Base-by-base conservation (phyloP, 1,139 yeast species). In the Yamadazyma atlantica region DNA sequence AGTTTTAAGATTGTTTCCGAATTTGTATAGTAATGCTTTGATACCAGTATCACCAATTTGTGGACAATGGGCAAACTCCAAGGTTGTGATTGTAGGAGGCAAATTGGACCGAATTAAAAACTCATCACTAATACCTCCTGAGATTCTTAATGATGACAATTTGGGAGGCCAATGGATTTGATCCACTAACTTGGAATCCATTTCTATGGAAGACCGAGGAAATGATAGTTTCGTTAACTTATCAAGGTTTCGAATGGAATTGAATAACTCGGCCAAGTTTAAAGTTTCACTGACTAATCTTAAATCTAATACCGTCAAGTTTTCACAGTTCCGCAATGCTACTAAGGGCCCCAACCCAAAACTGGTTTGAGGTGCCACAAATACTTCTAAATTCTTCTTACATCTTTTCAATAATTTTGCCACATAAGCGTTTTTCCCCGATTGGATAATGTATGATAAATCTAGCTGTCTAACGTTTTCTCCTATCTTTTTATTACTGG, bases 281-380 rank as follows among this genome's bases (percentile, higher is more conserved):
- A 92, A 84, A 0, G 95, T 88, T 59, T 90, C 97, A 3, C 96
- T 85, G 1, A 92, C 97, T 29, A 89, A 70, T n/a, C 96, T 76
- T 41, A 92, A 62, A 57, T 92, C 97, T 25, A 92, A 64, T 1
- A 80, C 75, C 42, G 71, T 72, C 38, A 92, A 63, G 30, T 75
- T 69, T 16, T 64, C 64, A 58, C 98, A 92, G 36, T 81, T 70
- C 41, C 85, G 77, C 35, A 92, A 66, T 33, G 95, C 83, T 15
- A 88, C 75, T 48, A 90, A 64, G 0, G 97, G 97, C 1, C 95
- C 87, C 41, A 83, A 74, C 0, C 97, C 97, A 66, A 92, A 90
- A 64, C 95, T 85, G 25, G 97, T 84, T 55, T 90, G 97, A 1
- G 97, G 96, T 0, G 97, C 97, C 6, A 85, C 78, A 53, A 92